Percentiles rank a stretch among this genome's conserved stretches.
phyloP scores from a whole-genome alignment of 345 rosid genomes.

The Melaleuca quinquenervia region DNA sequence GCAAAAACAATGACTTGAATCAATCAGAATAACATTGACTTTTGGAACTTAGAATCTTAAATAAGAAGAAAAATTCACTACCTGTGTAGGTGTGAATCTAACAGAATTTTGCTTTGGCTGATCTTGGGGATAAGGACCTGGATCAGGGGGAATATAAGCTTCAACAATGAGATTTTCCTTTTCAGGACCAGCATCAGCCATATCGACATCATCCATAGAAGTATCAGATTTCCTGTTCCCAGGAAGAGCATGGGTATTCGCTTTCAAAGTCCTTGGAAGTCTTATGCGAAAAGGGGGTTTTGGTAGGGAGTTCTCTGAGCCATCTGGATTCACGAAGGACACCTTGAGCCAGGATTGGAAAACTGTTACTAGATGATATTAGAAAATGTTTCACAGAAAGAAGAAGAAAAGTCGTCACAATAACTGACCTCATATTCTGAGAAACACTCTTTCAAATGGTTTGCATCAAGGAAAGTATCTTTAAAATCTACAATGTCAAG shows the following conservation, averaged over 20 bases:
- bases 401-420: not conserved
- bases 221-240: conserved; percentile 58
- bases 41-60: not conserved
- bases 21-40: not conserved
- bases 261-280: conserved; percentile 67
- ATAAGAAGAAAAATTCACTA: conserved; percentile 1
- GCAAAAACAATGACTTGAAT: conserved; percentile 8
- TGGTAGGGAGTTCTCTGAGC: conserved; percentile 52
- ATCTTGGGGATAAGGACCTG: conserved; percentile 99
- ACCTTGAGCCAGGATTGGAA: conserved; percentile 32
- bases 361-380: not conserved
- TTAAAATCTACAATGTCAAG: conserved; percentile 86
- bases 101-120: conserved; percentile 95
- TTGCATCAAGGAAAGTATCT: conserved; percentile 77
- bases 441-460: conserved; percentile 74
- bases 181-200: conserved; percentile 33
- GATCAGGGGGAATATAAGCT: conserved; percentile 87
- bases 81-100: conserved; percentile 95
- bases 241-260: conserved; percentile 55
- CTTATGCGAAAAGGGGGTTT: conserved; percentile 74
- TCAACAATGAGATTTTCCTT: conserved; percentile 79
- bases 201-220: conserved; percentile 29
- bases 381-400: not conserved
- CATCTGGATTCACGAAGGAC: conserved; percentile 55
- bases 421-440: conserved; percentile 59